Evolutionary conservation across 2,329 filamentous ascomycete genomes (phyloP).

Genomic region (Alternaria rosae): DNA sequence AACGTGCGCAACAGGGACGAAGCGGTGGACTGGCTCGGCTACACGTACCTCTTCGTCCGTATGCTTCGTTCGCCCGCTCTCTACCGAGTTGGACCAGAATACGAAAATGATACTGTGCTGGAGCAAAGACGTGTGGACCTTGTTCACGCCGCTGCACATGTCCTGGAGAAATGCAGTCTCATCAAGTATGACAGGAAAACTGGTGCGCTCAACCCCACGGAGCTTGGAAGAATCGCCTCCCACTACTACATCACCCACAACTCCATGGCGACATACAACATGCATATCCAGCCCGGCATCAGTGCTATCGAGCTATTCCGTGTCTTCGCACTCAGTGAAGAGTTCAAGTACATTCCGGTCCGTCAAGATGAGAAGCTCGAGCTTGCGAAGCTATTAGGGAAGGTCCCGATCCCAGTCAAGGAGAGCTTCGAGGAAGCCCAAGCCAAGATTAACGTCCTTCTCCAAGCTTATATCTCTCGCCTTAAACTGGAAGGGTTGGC

Average conservation of each 20-base stretch:
- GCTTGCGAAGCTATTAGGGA: conserved; percentile 85
- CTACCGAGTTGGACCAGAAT: conserved; percentile 95
- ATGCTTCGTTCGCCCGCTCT: conserved; percentile 96
- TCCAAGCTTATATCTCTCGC: conserved; percentile 95
- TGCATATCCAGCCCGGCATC: conserved; percentile 90
- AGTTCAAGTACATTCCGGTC: conserved; percentile 99
- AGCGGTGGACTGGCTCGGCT: conserved; percentile 98
- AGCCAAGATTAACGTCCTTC: conserved; percentile 95
- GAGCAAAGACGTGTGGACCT: conserved; percentile 98
- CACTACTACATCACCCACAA: conserved; percentile 98
- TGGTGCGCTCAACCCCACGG: conserved; percentile 86
- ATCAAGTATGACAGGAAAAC: conserved; percentile 96
- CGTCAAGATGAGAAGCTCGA: conserved; percentile 98
- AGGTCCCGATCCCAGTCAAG: conserved; percentile 95
- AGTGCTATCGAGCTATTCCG: conserved; percentile 96
- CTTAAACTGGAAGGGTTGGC: conserved; percentile 93
- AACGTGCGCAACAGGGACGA: conserved; percentile 92
- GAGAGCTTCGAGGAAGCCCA: conserved; percentile 97
- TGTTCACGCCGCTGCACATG: conserved; percentile 88
- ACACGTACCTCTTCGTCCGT: conserved; percentile 96
- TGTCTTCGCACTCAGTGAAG: conserved; percentile 92
- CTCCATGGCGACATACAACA: conserved; percentile 97
- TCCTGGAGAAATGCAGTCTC: conserved; percentile 86
- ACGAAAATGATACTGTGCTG: conserved; percentile 87
- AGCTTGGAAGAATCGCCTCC: conserved; percentile 92